phyloP scores from a whole-genome alignment of 2,329 filamentous ascomycete species.

The Allantophomopsis lycopodina region DNA sequence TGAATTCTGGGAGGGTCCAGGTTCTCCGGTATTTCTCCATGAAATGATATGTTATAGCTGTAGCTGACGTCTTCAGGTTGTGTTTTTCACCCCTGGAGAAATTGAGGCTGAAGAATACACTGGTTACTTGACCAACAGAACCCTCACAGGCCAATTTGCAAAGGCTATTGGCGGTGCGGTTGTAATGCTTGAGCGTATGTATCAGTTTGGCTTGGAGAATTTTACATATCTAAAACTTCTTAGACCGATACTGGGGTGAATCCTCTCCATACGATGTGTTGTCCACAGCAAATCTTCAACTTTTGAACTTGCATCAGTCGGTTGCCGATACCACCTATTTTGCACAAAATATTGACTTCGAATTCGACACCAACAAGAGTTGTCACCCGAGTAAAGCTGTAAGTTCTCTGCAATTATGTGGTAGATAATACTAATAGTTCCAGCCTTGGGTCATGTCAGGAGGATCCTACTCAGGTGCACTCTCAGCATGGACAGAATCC shows the following conservation, averaged over 20 bases:
- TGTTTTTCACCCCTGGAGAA: constrained; percentile 40
- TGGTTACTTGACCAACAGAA: constrained; percentile 33
- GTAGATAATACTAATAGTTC: neutral
- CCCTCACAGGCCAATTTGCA: constrained; percentile 34
- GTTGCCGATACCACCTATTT: constrained; percentile 39
- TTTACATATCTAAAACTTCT: neutral
- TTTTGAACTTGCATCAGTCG: constrained; percentile 37
- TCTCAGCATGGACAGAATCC: constrained; percentile 40
- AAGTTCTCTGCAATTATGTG: constrained; percentile 2
- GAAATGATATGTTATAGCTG: too few species aligned
- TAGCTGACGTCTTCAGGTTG: constrained; percentile 19
- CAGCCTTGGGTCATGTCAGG: constrained; percentile 41
- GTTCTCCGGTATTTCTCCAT: constrained; percentile 31
- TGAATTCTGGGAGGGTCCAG: constrained; percentile 36
- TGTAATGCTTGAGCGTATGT: constrained; percentile 37
- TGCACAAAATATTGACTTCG: constrained; percentile 34
- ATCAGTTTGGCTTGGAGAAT: neutral
- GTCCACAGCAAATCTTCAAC: constrained; percentile 36
- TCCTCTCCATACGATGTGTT: constrained; percentile 36
- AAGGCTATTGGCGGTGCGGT: constrained; percentile 37
- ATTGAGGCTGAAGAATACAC: constrained; percentile 28
- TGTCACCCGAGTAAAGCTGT: constrained; percentile 34
- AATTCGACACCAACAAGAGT: constrained; percentile 32
- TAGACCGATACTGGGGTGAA: constrained; percentile 42
- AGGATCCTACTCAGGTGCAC: constrained; percentile 40